A percentile compares a stretch with the other conserved stretches of the same genome.
phyloP scores from a whole-genome alignment of 495 filamentous ascomycete species.

The Aspergillus leporis region DNA sequence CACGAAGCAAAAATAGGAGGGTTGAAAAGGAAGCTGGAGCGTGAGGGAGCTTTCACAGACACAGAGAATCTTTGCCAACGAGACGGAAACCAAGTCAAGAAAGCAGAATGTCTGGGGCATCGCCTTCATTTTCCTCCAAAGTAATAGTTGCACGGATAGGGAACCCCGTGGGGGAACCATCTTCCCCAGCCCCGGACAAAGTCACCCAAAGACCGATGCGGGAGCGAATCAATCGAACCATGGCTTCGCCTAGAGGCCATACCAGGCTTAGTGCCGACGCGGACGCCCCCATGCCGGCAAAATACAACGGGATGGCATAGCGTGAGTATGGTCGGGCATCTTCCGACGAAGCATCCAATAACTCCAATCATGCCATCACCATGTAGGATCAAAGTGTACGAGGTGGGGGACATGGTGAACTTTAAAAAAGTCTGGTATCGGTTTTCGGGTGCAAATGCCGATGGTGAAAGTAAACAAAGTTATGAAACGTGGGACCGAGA shows the following conservation, averaged over 20 bases:
- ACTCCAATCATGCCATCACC: neutral
- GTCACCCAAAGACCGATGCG: constrained; percentile 16
- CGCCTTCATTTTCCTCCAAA: neutral
- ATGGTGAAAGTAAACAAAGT: neutral
- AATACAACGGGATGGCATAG: constrained; percentile 7
- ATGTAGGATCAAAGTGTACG: constrained; percentile 5
- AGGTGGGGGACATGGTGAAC: constrained; percentile 7
- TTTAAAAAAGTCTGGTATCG: constrained; percentile 18
- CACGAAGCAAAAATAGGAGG: no score
- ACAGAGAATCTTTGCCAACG: neutral
- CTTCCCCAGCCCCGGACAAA: constrained; percentile 24
- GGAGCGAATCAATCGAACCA: constrained; percentile 12
- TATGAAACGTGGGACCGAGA: neutral
- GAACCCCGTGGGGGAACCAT: constrained; percentile 37
- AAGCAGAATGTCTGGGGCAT: neutral
- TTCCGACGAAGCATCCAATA: constrained; percentile 22
- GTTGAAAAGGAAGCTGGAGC: neutral
- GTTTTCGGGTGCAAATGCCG: constrained; percentile 28
- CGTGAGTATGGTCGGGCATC: constrained; percentile 16
- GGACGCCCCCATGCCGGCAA: constrained; percentile 1
- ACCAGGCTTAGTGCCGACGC: neutral
- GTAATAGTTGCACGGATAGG: constrained; percentile 14
- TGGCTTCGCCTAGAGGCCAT: constrained; percentile 6
- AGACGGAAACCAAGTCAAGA: neutral
- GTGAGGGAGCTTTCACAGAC: neutral